Conservation (phyloP, 2,329 filamentous ascomycete species). For the Sordariomycetes sp. region DNA sequence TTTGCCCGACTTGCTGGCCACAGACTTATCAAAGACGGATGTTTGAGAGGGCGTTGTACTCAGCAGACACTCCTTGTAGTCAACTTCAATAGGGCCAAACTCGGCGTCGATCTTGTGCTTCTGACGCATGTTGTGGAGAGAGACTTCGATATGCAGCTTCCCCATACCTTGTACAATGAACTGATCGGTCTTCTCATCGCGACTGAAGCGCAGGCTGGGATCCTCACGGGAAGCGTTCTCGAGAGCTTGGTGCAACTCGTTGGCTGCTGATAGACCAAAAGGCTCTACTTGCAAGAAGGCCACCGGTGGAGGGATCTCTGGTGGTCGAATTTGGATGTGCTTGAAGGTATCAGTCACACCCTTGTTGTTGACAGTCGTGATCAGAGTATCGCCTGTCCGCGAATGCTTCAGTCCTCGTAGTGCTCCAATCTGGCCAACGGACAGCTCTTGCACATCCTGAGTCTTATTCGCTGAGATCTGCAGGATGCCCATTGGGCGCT, state of each 20-base stretch:
- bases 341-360: constrained; percentile 61
- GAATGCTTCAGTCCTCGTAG: constrained; percentile 83
- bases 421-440: constrained; percentile 86
- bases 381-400: constrained; percentile 87
- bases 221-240: constrained; percentile 80
- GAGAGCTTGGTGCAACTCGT: constrained; percentile 67
- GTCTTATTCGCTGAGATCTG: constrained; percentile 87
- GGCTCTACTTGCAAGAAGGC: constrained; percentile 94
- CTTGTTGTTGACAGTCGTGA: constrained; percentile 57
- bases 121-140: constrained; percentile 75
- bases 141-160: constrained; percentile 89
- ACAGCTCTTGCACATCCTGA: constrained; percentile 71
- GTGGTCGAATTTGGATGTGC: constrained; percentile 74
- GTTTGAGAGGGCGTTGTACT: constrained; percentile 45
- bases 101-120: constrained; percentile 80
- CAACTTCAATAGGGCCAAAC: constrained; percentile 90
- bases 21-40: constrained; percentile 64
- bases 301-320: constrained; percentile 83
- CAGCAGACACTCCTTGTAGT: constrained; percentile 79
- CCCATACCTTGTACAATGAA: constrained; percentile 95
- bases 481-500: constrained; percentile 70
- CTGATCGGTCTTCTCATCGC: constrained; percentile 85
- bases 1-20: constrained; percentile 71
- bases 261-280: constrained; percentile 68
- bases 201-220: constrained; percentile 75